Evolutionary conservation across 768 basidiomycete species (phyloP).

Genomic region (Exidia glandulosa): DNA sequence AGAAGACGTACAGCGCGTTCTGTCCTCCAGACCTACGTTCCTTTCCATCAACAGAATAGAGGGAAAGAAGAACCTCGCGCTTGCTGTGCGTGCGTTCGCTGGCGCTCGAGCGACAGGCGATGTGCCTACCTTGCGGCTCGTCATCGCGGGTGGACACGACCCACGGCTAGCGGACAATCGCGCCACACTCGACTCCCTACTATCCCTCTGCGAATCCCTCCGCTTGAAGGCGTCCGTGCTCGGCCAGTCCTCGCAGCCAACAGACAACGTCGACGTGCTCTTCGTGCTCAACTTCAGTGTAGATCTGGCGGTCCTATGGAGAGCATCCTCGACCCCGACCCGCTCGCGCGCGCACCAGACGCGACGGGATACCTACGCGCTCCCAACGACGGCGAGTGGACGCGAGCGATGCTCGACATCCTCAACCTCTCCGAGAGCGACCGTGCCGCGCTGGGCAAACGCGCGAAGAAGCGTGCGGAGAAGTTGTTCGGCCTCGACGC

Average conservation of each 20-base stretch:
- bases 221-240: background rate
- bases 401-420: constrained; percentile 52
- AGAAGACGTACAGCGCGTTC: background rate
- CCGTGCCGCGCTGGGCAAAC: constrained; percentile 35
- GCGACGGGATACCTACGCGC: constrained; percentile 71
- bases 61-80: constrained; percentile 79
- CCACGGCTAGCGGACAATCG: constrained; percentile 78
- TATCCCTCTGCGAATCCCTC: background rate
- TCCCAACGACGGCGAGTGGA: constrained; percentile 60
- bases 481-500: constrained; percentile 65
- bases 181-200: constrained; percentile 46
- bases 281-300: constrained; percentile 93
- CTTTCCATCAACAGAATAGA: constrained; percentile 92
- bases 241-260: background rate
- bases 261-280: constrained; percentile 50
- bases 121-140: constrained; percentile 44
- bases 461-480: constrained; percentile 52
- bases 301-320: constrained; percentile 86
- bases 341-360: constrained; percentile 16
- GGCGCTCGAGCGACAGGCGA: constrained; percentile 9
- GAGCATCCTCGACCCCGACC: constrained; percentile 47
- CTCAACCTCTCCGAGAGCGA: constrained; percentile 30
- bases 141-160: constrained; percentile 88
- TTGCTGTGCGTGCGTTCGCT: constrained; percentile 73
- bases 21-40: constrained; percentile 49